Evolutionary conservation across 192 early-diverging fungal species (phyloP), one percentile per base, ranked within the genome.

Genomic region (Geosiphon pyriformis): DNA sequence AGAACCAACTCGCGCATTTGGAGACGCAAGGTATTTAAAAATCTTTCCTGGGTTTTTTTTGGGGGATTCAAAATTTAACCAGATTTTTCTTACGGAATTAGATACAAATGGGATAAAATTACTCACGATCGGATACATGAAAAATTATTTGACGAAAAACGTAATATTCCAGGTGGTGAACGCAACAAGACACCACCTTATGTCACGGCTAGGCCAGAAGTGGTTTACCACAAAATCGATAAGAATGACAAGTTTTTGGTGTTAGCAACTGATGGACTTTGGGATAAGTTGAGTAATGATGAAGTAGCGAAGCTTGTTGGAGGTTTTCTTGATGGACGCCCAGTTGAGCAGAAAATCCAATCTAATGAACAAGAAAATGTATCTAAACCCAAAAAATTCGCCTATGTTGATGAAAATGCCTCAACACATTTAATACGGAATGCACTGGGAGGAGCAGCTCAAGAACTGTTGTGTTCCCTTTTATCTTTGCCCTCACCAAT

Each of bases 181-280:
- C 63, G 83, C 46, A 82, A 79, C 63, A 72, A 67, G 0, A 83
- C 92, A 11, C 88, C 88, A 26, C 87, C 90, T 2, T 91, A 92
- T 57, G 78, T 93, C 15, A 88, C 86, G 25, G 90, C 92, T 1
- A 79, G 82, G 53, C 93, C 93, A 1, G 85, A 87, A 2, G 79
- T 91, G 0, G 73, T 73, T 1, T 71, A 81, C 59, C 85, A 87
- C 57, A 72, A 84, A 60, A 70, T 94, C 6, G 71, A 68, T 52
- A 35, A 76, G 8, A 72, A 79, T 35, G 90, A 92, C 63, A 70
- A 76, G 64, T 93, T 90, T 64, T 67, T 95, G 29, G 85, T 95
- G 0, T 70, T 95, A 59, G 91, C 90, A 2, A 84, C 90, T 0
- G 93, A 93, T 78, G 93, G 93, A 4, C 71, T 95, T 1, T 93